Conservation (phyloP, 768 basidiomycete species). For the Collybia mongolica region DNA sequence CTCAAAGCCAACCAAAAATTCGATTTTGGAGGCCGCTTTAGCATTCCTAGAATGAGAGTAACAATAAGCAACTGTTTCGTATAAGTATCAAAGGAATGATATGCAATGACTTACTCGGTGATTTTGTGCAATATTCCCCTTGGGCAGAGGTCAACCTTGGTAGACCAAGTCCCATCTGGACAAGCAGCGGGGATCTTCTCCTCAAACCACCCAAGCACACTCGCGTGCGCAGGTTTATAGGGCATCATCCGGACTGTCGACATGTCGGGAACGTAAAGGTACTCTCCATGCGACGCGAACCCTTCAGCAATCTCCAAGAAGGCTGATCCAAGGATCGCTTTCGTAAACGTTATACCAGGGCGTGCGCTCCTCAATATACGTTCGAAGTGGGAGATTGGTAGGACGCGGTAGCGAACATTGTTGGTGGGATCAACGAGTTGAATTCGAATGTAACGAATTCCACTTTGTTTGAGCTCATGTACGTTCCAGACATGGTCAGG, state of each 20-base stretch:
- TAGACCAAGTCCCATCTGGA: constrained; percentile 25
- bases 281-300: constrained; percentile 50
- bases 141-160: constrained; percentile 54
- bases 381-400: constrained; percentile 53
- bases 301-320: constrained; percentile 45
- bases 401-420: constrained; percentile 54
- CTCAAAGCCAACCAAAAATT: constrained; percentile 69
- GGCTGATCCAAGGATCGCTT: constrained; percentile 50
- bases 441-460: constrained; percentile 47
- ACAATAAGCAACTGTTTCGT: background rate
- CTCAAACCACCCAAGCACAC: constrained; percentile 68
- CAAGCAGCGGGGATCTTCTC: constrained; percentile 45
- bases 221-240: constrained; percentile 61
- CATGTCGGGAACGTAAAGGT: constrained; percentile 57
- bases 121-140: constrained; percentile 52
- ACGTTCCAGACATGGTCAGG: too few species aligned
- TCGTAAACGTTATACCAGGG: constrained; percentile 52
- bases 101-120: constrained; percentile 36
- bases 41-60: constrained; percentile 25
- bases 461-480: too few species aligned
- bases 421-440: constrained; percentile 69
- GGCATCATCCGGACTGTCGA: constrained; percentile 48
- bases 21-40: constrained; percentile 22
- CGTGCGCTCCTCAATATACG: constrained; percentile 49
- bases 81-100: background rate